Percentiles rank a stretch among this genome's conserved stretches.
phyloP scores from a whole-genome alignment of 1,139 yeast genomes.

The Eremothecium coryli region DNA sequence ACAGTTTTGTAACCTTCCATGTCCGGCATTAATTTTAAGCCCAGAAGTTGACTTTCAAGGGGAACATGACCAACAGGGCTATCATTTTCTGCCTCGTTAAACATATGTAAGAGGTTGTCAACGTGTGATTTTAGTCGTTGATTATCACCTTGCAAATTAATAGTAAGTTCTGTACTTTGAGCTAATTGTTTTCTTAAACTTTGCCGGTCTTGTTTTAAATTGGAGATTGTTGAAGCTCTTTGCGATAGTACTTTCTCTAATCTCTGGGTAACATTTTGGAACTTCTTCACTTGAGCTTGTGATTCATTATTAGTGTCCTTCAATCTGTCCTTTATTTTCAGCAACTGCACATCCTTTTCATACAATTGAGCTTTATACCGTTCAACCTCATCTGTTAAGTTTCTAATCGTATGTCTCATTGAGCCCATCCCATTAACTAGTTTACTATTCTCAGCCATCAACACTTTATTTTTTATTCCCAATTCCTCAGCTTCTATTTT shows the following conservation, averaged over 20 bases:
- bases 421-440: slow-evolving; percentile 1
- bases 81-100: slow-evolving; percentile 2
- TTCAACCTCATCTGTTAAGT: slow-evolving; percentile 3
- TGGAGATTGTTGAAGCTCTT: slow-evolving; percentile 3
- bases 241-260: slow-evolving; percentile 3
- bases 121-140: slow-evolving; percentile 1
- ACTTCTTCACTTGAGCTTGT: slow-evolving; percentile 1
- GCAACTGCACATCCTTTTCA: slow-evolving; percentile 1
- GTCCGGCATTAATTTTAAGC: no score
- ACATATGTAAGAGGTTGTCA: slow-evolving; percentile 4
- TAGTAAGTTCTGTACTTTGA: slow-evolving; percentile 2
- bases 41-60: background rate
- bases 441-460: slow-evolving; percentile 5
- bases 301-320: slow-evolving; percentile 3
- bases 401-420: slow-evolving; percentile 2
- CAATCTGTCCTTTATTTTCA: slow-evolving; percentile 2
- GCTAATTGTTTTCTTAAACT: slow-evolving; percentile 2
- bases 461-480: slow-evolving; percentile 3
- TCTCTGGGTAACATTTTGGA: background rate
- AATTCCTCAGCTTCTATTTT: slow-evolving; percentile 4
- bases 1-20: no score
- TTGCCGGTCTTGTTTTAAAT: slow-evolving; percentile 2
- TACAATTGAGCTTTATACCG: slow-evolving; percentile 1
- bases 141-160: slow-evolving; percentile 3
- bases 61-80: background rate